phyloP scores from a whole-genome alignment of 2,329 filamentous ascomycete species.

The Cytospora piceae region DNA sequence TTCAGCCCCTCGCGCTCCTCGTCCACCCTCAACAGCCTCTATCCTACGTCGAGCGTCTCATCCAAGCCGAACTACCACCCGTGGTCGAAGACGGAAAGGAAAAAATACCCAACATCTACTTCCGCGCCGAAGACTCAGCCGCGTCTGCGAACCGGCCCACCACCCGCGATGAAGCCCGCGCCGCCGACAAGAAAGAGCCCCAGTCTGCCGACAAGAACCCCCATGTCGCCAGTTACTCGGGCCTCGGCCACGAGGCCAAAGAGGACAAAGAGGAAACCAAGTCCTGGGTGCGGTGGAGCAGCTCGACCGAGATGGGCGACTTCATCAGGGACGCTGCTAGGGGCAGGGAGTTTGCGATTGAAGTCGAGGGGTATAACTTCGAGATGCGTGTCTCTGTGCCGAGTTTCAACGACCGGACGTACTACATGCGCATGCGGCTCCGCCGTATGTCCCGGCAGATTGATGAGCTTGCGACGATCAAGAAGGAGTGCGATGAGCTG shows the following conservation, averaged over 20 bases:
- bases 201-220: slow-evolving; percentile 30
- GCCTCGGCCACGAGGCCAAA: slow-evolving; percentile 64
- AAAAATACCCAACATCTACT: slow-evolving; percentile 74
- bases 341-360: slow-evolving; percentile 81
- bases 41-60: slow-evolving; percentile 85
- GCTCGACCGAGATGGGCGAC: slow-evolving; percentile 87
- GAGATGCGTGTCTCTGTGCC: slow-evolving; percentile 82
- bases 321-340: slow-evolving; percentile 90
- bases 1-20: slow-evolving; percentile 84
- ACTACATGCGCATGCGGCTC: slow-evolving; percentile 79
- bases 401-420: slow-evolving; percentile 86
- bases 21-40: slow-evolving; percentile 89
- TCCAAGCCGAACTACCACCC: slow-evolving; percentile 82
- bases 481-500: slow-evolving; percentile 77
- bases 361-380: slow-evolving; percentile 68
- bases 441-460: slow-evolving; percentile 73
- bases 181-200: slow-evolving; percentile 35
- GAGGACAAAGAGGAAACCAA: slow-evolving; percentile 48
- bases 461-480: slow-evolving; percentile 70
- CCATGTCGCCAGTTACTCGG: slow-evolving; percentile 71
- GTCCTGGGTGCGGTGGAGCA: slow-evolving; percentile 81
- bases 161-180: slow-evolving; percentile 39
- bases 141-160: slow-evolving; percentile 54
- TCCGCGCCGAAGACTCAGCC: slow-evolving; percentile 77
- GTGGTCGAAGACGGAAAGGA: slow-evolving; percentile 67